phyloP scores from a whole-genome alignment of 2,329 filamentous ascomycete genomes.

The Fusarium albidum region DNA sequence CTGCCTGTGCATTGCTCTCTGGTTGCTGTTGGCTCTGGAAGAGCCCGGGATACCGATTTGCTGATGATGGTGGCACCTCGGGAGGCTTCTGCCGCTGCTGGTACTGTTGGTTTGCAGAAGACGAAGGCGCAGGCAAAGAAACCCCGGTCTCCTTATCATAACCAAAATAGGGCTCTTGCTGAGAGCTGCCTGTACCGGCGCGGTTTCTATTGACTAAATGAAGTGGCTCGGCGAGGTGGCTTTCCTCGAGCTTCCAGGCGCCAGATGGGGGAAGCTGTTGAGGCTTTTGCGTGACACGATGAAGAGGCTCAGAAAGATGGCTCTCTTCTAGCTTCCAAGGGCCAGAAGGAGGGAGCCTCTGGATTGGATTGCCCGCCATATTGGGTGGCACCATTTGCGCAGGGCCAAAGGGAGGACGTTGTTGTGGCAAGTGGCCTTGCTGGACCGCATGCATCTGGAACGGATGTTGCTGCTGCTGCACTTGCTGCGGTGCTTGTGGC shows the following conservation, averaged over 20 bases:
- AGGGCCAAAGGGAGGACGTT: conserved; percentile 12
- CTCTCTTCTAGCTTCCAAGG: conserved; percentile 65
- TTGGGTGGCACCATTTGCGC: conserved; percentile 34
- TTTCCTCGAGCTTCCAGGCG: conserved; percentile 63
- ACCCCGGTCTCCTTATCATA: conserved; percentile 58
- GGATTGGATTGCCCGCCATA: conserved; percentile 47
- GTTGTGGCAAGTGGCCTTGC: conserved; percentile 17
- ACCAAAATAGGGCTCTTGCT: conserved; percentile 41
- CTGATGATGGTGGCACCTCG: conserved; percentile 60
- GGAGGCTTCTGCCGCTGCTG: conserved; percentile 41
- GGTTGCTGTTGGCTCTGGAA: conserved; percentile 46
- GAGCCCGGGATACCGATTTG: conserved; percentile 58
- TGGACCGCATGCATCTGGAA: conserved; percentile 31
- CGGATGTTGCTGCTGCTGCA: conserved; percentile 24
- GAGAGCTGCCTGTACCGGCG: conserved; percentile 42
- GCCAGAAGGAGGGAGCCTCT: conserved; percentile 52
- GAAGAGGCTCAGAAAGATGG: conserved; percentile 59
- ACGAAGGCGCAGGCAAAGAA: conserved; percentile 22
- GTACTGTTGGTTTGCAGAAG: conserved; percentile 18
- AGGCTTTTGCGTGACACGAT: conserved; percentile 38
- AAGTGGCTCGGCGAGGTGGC: conserved; percentile 60
- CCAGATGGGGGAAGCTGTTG: conserved; percentile 52
- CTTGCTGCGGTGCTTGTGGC: background rate
- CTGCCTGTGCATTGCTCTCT: conserved; percentile 27
- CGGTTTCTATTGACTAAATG: conserved; percentile 45